A percentile compares a stretch with the other conserved stretches of the same genome.
These are phyloP conservation scores for Hyphodiscus sp. DNA, from an alignment of 2,329 filamentous ascomycete species.

Conservation along the genomic window DNA sequence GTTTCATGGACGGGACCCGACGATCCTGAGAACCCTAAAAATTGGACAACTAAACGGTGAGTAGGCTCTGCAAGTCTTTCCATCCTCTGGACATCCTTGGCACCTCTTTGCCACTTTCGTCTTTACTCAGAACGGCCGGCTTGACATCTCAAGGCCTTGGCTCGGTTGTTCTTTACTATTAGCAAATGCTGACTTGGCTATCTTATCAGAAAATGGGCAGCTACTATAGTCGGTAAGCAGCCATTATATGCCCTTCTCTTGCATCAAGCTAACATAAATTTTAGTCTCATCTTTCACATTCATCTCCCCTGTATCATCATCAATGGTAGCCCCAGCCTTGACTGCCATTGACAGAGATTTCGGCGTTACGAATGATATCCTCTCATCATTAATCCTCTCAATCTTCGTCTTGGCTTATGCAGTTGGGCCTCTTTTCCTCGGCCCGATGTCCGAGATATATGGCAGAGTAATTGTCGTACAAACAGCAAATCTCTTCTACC, in stretches of 20 bases:
- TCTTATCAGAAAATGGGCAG: constrained; percentile 37
- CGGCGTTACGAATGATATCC: constrained; percentile 39
- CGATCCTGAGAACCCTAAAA: constrained; percentile 25
- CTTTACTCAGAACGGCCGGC: too few species aligned
- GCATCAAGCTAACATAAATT: neutral
- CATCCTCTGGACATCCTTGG: too few species aligned
- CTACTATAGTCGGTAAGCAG: constrained; percentile 35
- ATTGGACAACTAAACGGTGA: constrained; percentile 15
- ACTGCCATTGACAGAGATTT: constrained; percentile 47
- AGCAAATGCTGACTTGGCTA: too few species aligned
- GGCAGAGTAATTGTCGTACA: constrained; percentile 39
- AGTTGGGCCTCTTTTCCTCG: constrained; percentile 48
- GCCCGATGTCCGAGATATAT: constrained; percentile 49
- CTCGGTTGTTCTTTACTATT: too few species aligned
- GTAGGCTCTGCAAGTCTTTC: too few species aligned
- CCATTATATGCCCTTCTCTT: neutral
- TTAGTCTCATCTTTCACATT: constrained; percentile 42
- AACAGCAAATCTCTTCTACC: constrained; percentile 42
- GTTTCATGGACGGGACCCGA: constrained; percentile 23
- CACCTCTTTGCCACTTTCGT: too few species aligned
- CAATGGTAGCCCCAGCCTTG: constrained; percentile 48
- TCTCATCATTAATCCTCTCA: constrained; percentile 40
- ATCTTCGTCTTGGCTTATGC: constrained; percentile 41
- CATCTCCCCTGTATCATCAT: constrained; percentile 45
- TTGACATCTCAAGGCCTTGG: too few species aligned